phyloP scores from a whole-genome alignment of 805 yeast species.

The Kluyveromyces lactis region DNA sequence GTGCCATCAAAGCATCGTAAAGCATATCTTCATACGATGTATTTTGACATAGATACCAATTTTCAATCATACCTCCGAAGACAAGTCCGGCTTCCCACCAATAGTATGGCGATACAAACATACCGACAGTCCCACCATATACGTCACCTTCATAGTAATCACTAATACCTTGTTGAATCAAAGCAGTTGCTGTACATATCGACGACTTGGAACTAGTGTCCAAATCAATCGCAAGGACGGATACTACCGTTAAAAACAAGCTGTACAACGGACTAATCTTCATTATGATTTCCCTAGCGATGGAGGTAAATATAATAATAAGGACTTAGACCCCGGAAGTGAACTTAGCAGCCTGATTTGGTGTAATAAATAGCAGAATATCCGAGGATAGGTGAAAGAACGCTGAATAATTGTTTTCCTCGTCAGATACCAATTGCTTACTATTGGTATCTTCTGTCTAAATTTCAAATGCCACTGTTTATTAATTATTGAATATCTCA shows the following conservation, averaged over 20 bases:
- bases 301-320: too few species aligned
- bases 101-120: constrained; percentile 62
- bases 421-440: too few species aligned
- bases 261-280: not conserved
- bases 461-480: too few species aligned
- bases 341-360: too few species aligned
- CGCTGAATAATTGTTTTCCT: too few species aligned
- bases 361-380: too few species aligned
- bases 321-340: too few species aligned
- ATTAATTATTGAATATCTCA: too few species aligned
- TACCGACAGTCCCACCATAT: constrained; percentile 63
- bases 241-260: not conserved
- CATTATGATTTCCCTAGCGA: too few species aligned
- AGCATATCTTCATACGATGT: constrained; percentile 53
- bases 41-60: constrained; percentile 63
- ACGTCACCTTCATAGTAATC: constrained; percentile 57
- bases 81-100: constrained; percentile 99
- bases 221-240: constrained; percentile 28
- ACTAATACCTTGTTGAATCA: constrained; percentile 53
- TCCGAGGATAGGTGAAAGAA: too few species aligned
- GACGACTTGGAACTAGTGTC: constrained; percentile 37
- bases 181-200: constrained; percentile 46
- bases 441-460: too few species aligned
- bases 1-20: constrained; percentile 57
- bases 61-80: constrained; percentile 80